Conservation (phyloP, 2,329 filamentous ascomycete species). For the Xylariaceae sp. region DNA sequence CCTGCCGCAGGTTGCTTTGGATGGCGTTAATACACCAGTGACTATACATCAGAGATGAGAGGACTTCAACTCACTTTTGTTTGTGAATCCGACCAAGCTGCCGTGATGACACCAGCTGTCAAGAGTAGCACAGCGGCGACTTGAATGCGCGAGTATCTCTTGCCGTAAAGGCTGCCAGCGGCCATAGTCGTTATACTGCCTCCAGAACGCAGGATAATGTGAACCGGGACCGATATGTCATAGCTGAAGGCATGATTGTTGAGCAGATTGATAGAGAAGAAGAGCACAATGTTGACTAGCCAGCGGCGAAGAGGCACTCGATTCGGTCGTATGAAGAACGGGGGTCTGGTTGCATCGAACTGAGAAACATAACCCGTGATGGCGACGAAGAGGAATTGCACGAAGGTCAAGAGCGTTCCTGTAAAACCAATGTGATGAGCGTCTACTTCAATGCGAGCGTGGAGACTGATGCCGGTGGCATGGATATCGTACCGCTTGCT, state of each 20-base stretch:
- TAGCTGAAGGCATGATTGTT: slow-evolving; percentile 99
- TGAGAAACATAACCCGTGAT: slow-evolving; percentile 71
- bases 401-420: slow-evolving; percentile 84
- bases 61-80: slow-evolving; percentile 58
- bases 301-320: slow-evolving; percentile 79
- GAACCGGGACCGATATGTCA: slow-evolving; percentile 90
- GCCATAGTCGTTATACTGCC: slow-evolving; percentile 94
- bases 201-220: slow-evolving; percentile 92
- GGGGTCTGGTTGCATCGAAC: slow-evolving; percentile 60
- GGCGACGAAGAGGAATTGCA: slow-evolving; percentile 81
- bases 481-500: slow-evolving; percentile 60
- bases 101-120: slow-evolving; percentile 79
- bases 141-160: slow-evolving; percentile 75
- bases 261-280: slow-evolving; percentile 88
- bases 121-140: slow-evolving; percentile 75
- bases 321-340: slow-evolving; percentile 69
- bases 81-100: slow-evolving; percentile 83
- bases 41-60: not conserved
- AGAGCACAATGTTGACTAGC: slow-evolving; percentile 82
- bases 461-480: slow-evolving; percentile 8
- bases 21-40: slow-evolving; percentile 24
- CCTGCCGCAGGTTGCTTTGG: slow-evolving; percentile 21
- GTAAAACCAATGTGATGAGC: slow-evolving; percentile 19
- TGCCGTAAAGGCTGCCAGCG: slow-evolving; percentile 82
- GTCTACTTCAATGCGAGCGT: slow-evolving; percentile 8